A percentile compares a stretch with the other conserved stretches of the same genome.
Evolutionary conservation across 2,329 filamentous ascomycete genomes (phyloP).

Genomic region (Trichoderma atrobrunneum): DNA sequence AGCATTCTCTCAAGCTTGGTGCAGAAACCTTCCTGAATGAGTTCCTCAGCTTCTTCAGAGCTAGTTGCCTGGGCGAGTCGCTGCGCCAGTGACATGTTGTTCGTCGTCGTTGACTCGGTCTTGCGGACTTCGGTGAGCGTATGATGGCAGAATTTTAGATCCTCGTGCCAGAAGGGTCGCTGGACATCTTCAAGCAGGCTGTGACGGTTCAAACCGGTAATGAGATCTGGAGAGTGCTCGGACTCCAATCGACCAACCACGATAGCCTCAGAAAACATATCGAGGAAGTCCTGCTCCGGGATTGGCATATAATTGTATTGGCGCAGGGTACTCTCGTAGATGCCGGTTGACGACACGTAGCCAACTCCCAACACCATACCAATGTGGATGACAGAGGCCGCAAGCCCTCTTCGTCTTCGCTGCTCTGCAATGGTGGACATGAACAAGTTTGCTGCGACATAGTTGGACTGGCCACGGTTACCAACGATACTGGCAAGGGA

Average conservation of each 20-base stretch:
- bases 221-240: background rate
- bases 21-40: constrained; percentile 14
- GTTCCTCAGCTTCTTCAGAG: background rate
- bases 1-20: constrained; percentile 24
- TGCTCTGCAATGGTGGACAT: constrained; percentile 39
- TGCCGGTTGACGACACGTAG: constrained; percentile 31
- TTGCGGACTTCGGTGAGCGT: background rate
- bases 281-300: constrained; percentile 26
- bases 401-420: constrained; percentile 32
- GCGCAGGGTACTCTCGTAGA: constrained; percentile 9
- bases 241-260: background rate
- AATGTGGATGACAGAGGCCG: constrained; percentile 41
- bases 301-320: constrained; percentile 26
- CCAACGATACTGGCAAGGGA: constrained; percentile 31
- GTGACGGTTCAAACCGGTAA: background rate
- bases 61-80: constrained; percentile 34
- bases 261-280: constrained; percentile 22
- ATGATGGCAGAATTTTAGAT: background rate
- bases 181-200: background rate
- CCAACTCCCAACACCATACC: constrained; percentile 40
- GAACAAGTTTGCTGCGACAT: constrained; percentile 43
- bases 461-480: constrained; percentile 41
- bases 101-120: background rate
- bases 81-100: background rate
- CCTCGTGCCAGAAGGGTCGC: background rate